These are phyloP conservation scores for Eucalyptus victrix DNA, from an alignment of 345 rosid genomes.

Conservation along the genomic window DNA sequence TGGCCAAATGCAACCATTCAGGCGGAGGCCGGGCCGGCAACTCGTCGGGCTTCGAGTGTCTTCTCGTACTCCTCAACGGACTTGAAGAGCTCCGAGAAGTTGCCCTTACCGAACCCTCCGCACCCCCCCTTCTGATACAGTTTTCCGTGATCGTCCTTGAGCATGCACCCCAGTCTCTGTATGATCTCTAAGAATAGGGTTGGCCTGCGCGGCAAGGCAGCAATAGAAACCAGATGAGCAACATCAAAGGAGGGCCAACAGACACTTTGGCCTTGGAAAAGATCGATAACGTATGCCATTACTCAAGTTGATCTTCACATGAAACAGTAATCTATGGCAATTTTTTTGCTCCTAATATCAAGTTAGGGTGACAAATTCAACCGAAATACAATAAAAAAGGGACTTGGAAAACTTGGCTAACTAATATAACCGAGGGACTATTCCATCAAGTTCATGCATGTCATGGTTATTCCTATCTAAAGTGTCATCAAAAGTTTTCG, in stretches of 20 bases:
- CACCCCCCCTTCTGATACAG: constrained; percentile 81
- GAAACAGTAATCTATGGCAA: neutral
- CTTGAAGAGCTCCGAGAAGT: constrained; percentile 85
- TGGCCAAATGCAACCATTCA: neutral
- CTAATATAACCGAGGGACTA: neutral
- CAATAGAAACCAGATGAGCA: neutral
- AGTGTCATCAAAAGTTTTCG: neutral
- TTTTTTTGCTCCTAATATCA: neutral
- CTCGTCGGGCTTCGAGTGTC: constrained; percentile 48
- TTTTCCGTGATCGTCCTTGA: constrained; percentile 51
- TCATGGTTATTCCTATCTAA: neutral
- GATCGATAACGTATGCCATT: neutral
- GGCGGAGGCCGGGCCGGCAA: neutral
- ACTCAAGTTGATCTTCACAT: neutral
- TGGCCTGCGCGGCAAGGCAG: constrained; percentile 28
- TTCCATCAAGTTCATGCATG: neutral
- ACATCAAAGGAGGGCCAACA: neutral
- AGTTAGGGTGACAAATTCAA: neutral
- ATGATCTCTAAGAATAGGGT: constrained; percentile 90
- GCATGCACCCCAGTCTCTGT: constrained; percentile 79
- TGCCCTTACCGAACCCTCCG: constrained; percentile 92
- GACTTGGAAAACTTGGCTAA: neutral
- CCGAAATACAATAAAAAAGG: neutral
- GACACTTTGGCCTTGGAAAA: neutral
- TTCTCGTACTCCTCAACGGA: constrained; percentile 93